Evolutionary conservation across 768 basidiomycete genomes (phyloP).

Genomic region (Fibroporia radiculosa): DNA sequence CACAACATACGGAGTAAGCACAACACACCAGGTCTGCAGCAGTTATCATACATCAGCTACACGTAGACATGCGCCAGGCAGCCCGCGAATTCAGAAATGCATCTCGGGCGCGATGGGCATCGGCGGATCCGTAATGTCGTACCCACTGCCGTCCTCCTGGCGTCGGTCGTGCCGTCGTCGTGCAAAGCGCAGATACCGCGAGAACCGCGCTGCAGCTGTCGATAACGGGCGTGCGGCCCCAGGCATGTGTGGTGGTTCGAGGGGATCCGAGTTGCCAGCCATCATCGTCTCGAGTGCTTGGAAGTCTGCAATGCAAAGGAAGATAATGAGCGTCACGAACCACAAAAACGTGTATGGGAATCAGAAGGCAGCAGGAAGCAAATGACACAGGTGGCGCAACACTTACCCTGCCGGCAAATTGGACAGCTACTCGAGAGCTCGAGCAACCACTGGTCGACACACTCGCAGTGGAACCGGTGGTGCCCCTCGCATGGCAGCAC

Average conservation of each 20-base stretch:
- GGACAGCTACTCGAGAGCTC: conserved; percentile 88
- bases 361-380: neutral
- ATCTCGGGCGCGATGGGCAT: conserved; percentile 16
- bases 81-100: neutral
- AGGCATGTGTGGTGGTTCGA: conserved; percentile 16
- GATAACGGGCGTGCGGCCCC: conserved; percentile 12
- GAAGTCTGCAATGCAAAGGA: conserved; percentile 20
- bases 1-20: neutral
- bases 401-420: conserved; percentile 80
- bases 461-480: conserved; percentile 83
- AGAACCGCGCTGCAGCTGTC: conserved; percentile 22
- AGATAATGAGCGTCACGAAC: neutral
- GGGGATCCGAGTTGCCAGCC: conserved; percentile 11
- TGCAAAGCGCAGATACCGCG: conserved; percentile 26
- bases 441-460: conserved; percentile 91
- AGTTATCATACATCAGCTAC: too few species aligned
- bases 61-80: neutral
- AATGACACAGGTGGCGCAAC: neutral
- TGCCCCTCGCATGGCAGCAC: conserved; percentile 87
- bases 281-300: conserved; percentile 28
- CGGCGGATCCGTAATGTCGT: conserved; percentile 20
- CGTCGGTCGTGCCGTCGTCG: conserved; percentile 17
- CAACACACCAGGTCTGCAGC: neutral
- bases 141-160: conserved; percentile 11
- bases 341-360: too few species aligned